A percentile compares a stretch with the other conserved stretches of the same genome.
Evolutionary conservation across 331 rosid genomes (phyloP).

Genomic region (Cucumis variabilis): DNA sequence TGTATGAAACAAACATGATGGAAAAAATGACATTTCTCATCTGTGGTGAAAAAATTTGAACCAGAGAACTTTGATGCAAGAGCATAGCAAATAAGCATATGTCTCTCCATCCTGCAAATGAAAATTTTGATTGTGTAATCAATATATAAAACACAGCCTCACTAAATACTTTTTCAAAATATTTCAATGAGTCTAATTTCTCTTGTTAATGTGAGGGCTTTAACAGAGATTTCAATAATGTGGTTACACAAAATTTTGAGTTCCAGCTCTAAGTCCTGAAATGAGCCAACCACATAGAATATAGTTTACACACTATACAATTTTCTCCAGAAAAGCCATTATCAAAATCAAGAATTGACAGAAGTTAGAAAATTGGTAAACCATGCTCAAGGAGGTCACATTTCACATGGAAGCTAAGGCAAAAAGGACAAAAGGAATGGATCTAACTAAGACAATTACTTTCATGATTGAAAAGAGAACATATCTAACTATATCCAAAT

Average conservation of each 20-base stretch:
- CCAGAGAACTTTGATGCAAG: constrained; percentile 98
- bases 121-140: background rate
- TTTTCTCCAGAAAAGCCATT: background rate
- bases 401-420: background rate
- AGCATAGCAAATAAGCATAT: constrained; percentile 88
- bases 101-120: constrained; percentile 93
- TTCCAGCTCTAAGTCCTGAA: background rate
- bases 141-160: constrained; percentile 21
- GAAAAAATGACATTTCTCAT: constrained; percentile 44
- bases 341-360: background rate
- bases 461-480: background rate
- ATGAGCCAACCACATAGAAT: background rate
- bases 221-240: background rate
- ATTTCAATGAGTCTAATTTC: background rate
- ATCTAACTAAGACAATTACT: background rate
- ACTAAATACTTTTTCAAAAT: background rate
- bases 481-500: background rate
- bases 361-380: constrained; percentile 3
- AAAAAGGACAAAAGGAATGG: background rate
- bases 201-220: background rate
- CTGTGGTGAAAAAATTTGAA: constrained; percentile 93
- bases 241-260: background rate
- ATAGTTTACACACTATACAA: background rate
- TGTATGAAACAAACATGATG: background rate
- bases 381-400: background rate